A percentile compares a stretch with the other conserved stretches of the same genome.
These are phyloP conservation scores for Fusarium irregulare DNA, from an alignment of 2,329 filamentous ascomycete genomes.

Conservation along the genomic window DNA sequence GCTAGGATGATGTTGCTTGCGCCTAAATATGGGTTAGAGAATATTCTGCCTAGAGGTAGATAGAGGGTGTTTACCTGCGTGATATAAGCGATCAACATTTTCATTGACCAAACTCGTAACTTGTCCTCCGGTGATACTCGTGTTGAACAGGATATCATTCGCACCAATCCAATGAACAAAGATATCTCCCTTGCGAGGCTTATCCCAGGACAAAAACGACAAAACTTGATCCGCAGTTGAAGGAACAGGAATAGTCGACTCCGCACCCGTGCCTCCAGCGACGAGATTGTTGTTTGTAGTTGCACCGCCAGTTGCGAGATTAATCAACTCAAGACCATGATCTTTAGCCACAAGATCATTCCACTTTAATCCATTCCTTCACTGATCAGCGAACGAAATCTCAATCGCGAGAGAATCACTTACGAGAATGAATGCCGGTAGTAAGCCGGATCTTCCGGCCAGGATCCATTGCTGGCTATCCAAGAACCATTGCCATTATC, in stretches of 20 bases:
- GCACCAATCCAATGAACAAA: conserved; percentile 35
- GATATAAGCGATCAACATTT: not conserved
- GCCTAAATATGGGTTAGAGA: not conserved
- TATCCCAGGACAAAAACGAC: conserved; percentile 14
- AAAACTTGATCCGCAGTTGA: conserved; percentile 21
- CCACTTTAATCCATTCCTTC: conserved; percentile 25
- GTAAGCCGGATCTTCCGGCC: conserved; percentile 33
- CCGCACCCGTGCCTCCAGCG: conserved; percentile 23
- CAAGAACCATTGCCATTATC: conserved; percentile 35
- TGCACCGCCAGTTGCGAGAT: conserved; percentile 27
- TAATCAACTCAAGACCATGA: conserved; percentile 22
- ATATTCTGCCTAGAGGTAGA: too few species aligned
- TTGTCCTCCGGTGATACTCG: conserved; percentile 22
- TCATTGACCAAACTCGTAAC: conserved; percentile 19
- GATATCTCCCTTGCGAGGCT: not conserved
- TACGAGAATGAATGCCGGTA: conserved; percentile 33
- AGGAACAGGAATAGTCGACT: conserved; percentile 23
- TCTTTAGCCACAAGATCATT: conserved; percentile 18
- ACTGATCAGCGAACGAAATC: rapidly evolving
- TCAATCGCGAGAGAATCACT: rapidly evolving
- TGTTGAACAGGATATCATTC: conserved; percentile 34
- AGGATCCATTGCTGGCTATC: conserved; percentile 30
- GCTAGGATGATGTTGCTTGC: conserved; percentile 20
- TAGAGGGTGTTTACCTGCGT: too few species aligned
- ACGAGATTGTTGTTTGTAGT: conserved; percentile 28